Percentiles rank a stretch among this genome's conserved stretches.
phyloP scores from a whole-genome alignment of 495 filamentous ascomycete genomes.

The Hypoxylon fragiforme region DNA sequence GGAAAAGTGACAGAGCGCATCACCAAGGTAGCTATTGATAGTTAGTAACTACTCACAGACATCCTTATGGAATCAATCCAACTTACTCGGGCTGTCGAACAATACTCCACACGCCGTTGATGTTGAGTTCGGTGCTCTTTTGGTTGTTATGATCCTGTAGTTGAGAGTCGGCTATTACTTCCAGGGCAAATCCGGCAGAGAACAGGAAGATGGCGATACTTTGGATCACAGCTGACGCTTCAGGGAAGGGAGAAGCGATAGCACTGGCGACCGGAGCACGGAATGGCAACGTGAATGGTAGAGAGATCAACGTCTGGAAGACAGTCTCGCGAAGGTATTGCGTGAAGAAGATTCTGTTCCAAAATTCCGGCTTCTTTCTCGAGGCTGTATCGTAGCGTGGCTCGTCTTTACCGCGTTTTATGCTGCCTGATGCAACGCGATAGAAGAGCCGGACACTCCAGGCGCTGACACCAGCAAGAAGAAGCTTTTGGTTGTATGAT shows the following conservation, averaged over 20 bases:
- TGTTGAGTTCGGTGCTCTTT: constrained; percentile 32
- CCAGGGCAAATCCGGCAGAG: constrained; percentile 55
- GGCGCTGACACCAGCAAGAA: constrained; percentile 55
- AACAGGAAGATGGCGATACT: constrained; percentile 58
- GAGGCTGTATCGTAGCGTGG: constrained; percentile 51
- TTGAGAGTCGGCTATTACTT: constrained; percentile 59
- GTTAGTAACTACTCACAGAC: constrained; percentile 8
- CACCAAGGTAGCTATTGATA: constrained; percentile 58
- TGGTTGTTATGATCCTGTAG: constrained; percentile 45
- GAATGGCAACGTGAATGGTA: constrained; percentile 61
- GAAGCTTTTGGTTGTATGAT: constrained; percentile 53
- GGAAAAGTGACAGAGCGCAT: constrained; percentile 57
- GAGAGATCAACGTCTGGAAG: constrained; percentile 54
- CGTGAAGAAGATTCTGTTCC: constrained; percentile 54
- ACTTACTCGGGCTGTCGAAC: constrained; percentile 65
- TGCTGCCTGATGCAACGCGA: constrained; percentile 49
- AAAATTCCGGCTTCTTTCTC: constrained; percentile 57
- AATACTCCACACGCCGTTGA: constrained; percentile 61
- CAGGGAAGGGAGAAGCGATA: constrained; percentile 24
- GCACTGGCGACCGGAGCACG: constrained; percentile 35
- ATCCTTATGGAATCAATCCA: neutral
- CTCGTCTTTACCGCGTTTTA: constrained; percentile 56
- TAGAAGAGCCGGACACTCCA: constrained; percentile 60
- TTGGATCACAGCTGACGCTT: constrained; percentile 29
- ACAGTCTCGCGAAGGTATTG: constrained; percentile 57